Evolutionary conservation across 495 filamentous ascomycete genomes (phyloP).

Genomic region (Sphaerosporella brunnea): DNA sequence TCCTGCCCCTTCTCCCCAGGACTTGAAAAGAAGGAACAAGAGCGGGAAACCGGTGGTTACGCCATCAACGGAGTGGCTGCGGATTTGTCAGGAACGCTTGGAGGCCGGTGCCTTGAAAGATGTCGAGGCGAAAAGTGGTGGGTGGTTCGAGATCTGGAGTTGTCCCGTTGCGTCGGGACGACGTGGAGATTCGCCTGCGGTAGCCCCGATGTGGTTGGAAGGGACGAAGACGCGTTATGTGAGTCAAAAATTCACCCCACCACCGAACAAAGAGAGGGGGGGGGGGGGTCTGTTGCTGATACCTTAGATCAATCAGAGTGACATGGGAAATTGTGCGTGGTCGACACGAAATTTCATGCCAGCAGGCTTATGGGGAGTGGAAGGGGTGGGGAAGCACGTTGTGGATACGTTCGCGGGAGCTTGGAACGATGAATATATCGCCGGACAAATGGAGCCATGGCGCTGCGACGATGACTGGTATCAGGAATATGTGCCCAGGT

Average conservation of each 20-base stretch:
- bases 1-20: too few relatives aligned
- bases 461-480: too few relatives aligned
- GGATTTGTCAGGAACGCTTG: neutral
- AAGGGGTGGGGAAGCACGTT: too few relatives aligned
- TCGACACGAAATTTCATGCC: neutral
- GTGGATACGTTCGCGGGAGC: too few relatives aligned
- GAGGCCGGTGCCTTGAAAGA: neutral
- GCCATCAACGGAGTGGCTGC: neutral
- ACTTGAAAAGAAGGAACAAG: neutral
- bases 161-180: neutral
- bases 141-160: neutral
- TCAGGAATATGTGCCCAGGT: too few relatives aligned
- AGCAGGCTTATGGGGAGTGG: too few relatives aligned
- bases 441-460: too few relatives aligned
- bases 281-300: neutral
- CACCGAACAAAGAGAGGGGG: too few relatives aligned
- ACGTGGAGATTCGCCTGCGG: too few relatives aligned
- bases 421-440: too few relatives aligned
- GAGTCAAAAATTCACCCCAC: neutral
- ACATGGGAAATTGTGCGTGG: neutral
- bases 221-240: too few relatives aligned
- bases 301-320: neutral
- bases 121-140: neutral
- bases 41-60: neutral
- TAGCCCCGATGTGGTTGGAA: too few relatives aligned